Evolutionary conservation across 768 basidiomycete genomes (phyloP).

Genomic region (Termitomyces sp.): DNA sequence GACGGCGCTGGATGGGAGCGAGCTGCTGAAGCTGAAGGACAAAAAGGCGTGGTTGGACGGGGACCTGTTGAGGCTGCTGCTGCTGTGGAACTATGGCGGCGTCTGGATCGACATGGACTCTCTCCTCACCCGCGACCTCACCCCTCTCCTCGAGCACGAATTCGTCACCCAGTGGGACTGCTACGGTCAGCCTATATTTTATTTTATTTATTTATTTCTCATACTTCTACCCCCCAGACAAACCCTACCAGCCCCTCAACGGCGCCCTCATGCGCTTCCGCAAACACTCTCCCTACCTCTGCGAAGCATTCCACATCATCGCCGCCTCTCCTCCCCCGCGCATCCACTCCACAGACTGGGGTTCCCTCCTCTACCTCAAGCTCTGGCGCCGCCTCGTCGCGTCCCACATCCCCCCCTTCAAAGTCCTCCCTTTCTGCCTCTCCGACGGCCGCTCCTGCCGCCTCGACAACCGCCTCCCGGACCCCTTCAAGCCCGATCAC

Average conservation of each 20-base stretch:
- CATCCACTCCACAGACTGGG: slow-evolving; percentile 89
- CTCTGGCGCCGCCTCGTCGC: slow-evolving; percentile 84
- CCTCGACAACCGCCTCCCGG: slow-evolving; percentile 90
- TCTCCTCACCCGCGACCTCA: slow-evolving; percentile 81
- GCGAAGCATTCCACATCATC: slow-evolving; percentile 95
- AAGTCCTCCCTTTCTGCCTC: slow-evolving; percentile 94
- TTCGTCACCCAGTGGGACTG: slow-evolving; percentile 99
- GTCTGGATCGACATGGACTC: slow-evolving; percentile 99
- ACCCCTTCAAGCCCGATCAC: slow-evolving; percentile 71
- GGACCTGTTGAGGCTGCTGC: slow-evolving; percentile 83
- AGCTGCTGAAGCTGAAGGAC: slow-evolving; percentile 59
- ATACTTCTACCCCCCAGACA: slow-evolving; percentile 24
- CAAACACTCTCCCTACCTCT: slow-evolving; percentile 90
- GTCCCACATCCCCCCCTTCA: slow-evolving; percentile 75
- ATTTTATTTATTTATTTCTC: neutral
- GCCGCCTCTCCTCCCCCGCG: slow-evolving; percentile 66
- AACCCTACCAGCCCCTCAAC: slow-evolving; percentile 63
- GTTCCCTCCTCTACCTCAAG: slow-evolving; percentile 85
- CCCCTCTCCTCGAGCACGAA: slow-evolving; percentile 87
- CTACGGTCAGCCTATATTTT: slow-evolving; percentile 74
- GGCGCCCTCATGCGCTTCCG: slow-evolving; percentile 95
- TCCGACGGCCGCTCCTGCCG: slow-evolving; percentile 88
- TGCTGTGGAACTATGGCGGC: slow-evolving; percentile 88
- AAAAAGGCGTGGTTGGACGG: slow-evolving; percentile 92
- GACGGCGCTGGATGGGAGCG: slow-evolving; percentile 71